Conservation (phyloP, 2,329 filamentous ascomycete genomes). For the Triangularia setosa region DNA sequence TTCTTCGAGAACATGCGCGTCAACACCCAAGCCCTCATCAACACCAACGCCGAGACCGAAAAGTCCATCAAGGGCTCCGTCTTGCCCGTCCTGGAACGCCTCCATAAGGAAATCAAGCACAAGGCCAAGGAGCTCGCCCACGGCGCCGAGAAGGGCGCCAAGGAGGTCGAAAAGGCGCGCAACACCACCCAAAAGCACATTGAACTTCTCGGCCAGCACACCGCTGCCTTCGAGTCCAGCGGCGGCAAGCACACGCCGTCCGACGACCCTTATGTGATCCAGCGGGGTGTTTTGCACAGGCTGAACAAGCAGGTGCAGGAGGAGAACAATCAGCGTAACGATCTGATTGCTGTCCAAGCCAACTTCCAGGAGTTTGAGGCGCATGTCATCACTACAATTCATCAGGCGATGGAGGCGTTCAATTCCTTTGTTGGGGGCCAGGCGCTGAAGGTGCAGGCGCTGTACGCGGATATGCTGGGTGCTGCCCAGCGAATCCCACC, state of each 20-base stretch:
- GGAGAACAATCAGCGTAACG: constrained; percentile 94
- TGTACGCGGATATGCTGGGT: constrained; percentile 80
- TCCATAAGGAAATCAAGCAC: constrained; percentile 95
- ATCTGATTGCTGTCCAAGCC: constrained; percentile 86
- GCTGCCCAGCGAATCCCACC: constrained; percentile 71
- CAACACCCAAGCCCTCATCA: constrained; percentile 88
- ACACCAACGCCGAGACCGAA: constrained; percentile 85
- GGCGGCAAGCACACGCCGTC: constrained; percentile 65
- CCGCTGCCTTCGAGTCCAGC: constrained; percentile 72
- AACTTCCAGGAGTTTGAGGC: constrained; percentile 84
- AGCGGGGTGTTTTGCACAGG: constrained; percentile 75
- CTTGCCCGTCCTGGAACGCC: constrained; percentile 79
- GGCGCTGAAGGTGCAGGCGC: constrained; percentile 71
- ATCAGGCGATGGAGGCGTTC: constrained; percentile 79
- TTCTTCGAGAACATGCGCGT: constrained; percentile 91
- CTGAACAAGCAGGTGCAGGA: constrained; percentile 87
- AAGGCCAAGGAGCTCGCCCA: constrained; percentile 85
- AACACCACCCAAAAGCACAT: constrained; percentile 90
- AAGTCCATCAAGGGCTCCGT: constrained; percentile 84
- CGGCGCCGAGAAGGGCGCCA: constrained; percentile 78
- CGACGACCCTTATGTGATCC: constrained; percentile 86
- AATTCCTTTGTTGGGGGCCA: constrained; percentile 76
- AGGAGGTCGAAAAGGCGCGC: constrained; percentile 87
- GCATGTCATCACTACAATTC: constrained; percentile 77
- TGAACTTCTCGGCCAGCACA: constrained; percentile 83